Evolutionary conservation across 495 filamentous ascomycete species (phyloP), one percentile per base, ranked within the genome.

Genomic region (Lasiosphaeria ovina): DNA sequence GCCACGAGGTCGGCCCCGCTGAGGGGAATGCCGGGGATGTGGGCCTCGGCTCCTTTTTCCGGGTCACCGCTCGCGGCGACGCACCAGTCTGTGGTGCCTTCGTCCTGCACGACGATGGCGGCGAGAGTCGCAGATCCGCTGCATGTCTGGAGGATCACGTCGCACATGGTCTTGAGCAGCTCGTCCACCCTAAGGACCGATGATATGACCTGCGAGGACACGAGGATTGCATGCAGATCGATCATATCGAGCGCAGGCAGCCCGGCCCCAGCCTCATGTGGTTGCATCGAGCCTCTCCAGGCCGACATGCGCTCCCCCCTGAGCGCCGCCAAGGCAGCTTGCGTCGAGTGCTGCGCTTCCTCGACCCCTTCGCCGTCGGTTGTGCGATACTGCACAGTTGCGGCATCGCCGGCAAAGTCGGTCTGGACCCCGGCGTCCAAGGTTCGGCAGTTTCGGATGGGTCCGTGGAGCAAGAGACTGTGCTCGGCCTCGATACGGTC

Each of bases 191-290:
- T 84, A 35, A 96, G 79, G 57, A 95, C 90, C 34, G 91, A 95
- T 11, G 92, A 95, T 67, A 97, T 90, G 48, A 95, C 86, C 76
- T 96, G 92, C 48, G 88, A 93, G 14, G 89, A 93, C 66, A 92
- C 87, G 9, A 97, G 80, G 55, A 97, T 96, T 45, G 88, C 91
- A 50, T 90, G 86, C 55, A 96, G 71, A 70, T 96, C 92, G 55
- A 96, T 90, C 74, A 95, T 92, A 72, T 97, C 92, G 60, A 84
- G 78, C 48, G 75, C 75, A 68, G 81, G 82, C 57, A 85, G 66
- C 4, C 82, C 81, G 34, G 69, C 77, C 5, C 77, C 80, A 12
- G 76, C 74, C 55, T 77, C 79, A 10, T 24, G 24, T 24, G 76
- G 69, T 58, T 72, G 72, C 65, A 70, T 80, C 47, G 73, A 75